Evolutionary conservation across 2,329 filamentous ascomycete genomes (phyloP), one percentile per base, ranked within the genome.

Genomic region (Aspergillus udagawae): DNA sequence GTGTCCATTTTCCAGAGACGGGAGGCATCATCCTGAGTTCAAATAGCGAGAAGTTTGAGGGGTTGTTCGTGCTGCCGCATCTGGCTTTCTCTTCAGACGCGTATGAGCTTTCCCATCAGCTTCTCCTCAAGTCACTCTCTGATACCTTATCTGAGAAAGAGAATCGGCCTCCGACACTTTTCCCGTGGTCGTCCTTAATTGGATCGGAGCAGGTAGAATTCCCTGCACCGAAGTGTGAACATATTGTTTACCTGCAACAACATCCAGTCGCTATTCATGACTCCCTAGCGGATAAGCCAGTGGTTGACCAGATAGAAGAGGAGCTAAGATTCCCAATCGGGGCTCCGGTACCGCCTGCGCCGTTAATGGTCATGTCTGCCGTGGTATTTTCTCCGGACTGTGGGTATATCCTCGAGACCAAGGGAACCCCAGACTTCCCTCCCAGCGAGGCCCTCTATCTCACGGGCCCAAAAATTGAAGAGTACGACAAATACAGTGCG

Each of bases 1-100:
- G 94, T 3, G 83, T 95, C 3, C 93, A 97, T 76, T 95, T 92
- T 80, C 86, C 89, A 41, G 82, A 83, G n/a, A 84, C 89, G 60
- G 94, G 94, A 1, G 84, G 86, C 14, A 84, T 94, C 51, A 78
- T 97, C 38, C 78, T 97, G 70, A 90, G 89, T 1, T 97, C 93
- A 0, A 93, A 92, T 50, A 97, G 92, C 73, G 90, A 96, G 69
- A 97, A 96, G 77, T 94, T 94, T 68, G 86, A 88, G n/a, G 92
- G 94, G 47, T 87, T 97, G 55, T 96, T 96, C 71, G 89, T 87
- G 2, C 78, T 97, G 49, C 92, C 94, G 27, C 92, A 97, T 73
- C 82, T 99, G 52, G 81, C 89, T 0, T 82, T 90, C 17, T 83
- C 81, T 5, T 68, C 77, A 23, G 75, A 79, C 55, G 76, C 79